Conservation (phyloP, 495 filamentous ascomycete species). For the Aspergillus campestris region DNA sequence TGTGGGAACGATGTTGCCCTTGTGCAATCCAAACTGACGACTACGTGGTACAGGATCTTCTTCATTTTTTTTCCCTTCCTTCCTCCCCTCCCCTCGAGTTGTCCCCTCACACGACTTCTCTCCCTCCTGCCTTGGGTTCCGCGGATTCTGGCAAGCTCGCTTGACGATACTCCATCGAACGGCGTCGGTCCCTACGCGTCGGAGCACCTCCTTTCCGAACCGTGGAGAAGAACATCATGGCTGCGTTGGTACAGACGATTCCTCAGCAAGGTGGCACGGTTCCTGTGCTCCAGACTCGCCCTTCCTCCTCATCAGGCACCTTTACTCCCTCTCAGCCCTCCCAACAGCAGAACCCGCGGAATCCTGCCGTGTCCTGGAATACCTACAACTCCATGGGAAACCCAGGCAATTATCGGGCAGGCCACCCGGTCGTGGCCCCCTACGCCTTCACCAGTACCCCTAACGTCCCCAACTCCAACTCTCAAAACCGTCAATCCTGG, state of each 20-base stretch:
- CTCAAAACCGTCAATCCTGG: constrained; percentile 48
- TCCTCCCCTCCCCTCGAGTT: constrained; percentile 9
- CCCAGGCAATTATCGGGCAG: constrained; percentile 59
- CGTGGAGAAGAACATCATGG: constrained; percentile 52
- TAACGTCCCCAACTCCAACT: constrained; percentile 47
- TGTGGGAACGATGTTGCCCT: constrained; percentile 7
- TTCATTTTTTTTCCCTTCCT: constrained; percentile 11
- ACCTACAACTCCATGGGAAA: constrained; percentile 50
- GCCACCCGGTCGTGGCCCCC: constrained; percentile 59
- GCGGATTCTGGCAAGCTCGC: constrained; percentile 13
- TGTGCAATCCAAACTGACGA: constrained; percentile 18
- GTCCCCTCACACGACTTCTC: constrained; percentile 8
- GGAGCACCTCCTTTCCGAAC: constrained; percentile 7
- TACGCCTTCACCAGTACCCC: constrained; percentile 82
- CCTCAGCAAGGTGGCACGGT: constrained; percentile 72
- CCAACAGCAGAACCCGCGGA: constrained; percentile 46
- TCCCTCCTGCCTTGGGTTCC: not conserved
- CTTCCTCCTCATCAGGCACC: constrained; percentile 58
- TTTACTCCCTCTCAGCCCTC: constrained; percentile 33
- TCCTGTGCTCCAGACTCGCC: constrained; percentile 74
- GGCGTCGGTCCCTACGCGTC: constrained; percentile 17
- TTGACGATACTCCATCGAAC: constrained; percentile 13
- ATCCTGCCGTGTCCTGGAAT: constrained; percentile 53
- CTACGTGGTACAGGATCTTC: constrained; percentile 16
- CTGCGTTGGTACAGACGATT: constrained; percentile 85